Percentiles rank a stretch among this genome's conserved stretches.
Evolutionary conservation across 139 green algal species (phyloP).

Genomic region (Nannochloris sp.): DNA sequence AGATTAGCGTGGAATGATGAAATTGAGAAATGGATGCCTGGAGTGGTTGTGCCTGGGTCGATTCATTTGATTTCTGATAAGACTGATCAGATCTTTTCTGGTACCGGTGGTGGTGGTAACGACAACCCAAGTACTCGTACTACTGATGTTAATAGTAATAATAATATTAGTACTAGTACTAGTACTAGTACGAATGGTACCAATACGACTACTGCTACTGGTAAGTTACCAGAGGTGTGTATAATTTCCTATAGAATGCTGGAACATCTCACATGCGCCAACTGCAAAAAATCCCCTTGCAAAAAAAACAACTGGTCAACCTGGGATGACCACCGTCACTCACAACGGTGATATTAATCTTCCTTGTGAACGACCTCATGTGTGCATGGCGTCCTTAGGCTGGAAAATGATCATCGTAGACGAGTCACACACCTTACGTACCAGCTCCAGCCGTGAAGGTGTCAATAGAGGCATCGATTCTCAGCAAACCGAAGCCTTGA

Average conservation of each 20-base stretch:
- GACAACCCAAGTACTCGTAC: too few relatives aligned
- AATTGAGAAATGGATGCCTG: conserved; percentile 87
- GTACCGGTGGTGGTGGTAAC: neutral
- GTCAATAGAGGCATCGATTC: conserved; percentile 34
- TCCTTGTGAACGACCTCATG: neutral
- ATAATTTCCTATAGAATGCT: conserved; percentile 91
- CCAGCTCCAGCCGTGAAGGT: conserved; percentile 22
- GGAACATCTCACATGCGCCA: conserved; percentile 59
- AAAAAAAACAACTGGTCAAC: neutral
- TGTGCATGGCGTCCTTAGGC: conserved; percentile 59
- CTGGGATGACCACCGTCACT: neutral
- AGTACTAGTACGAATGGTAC: too few relatives aligned
- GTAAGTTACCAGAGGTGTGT: conserved; percentile 17
- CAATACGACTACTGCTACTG: neutral
- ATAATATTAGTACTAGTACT: too few relatives aligned
- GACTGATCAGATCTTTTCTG: conserved; percentile 28
- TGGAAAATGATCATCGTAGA: conserved; percentile 45
- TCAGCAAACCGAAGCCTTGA: conserved; percentile 59
- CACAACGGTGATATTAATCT: neutral
- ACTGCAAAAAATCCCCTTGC: conserved; percentile 34
- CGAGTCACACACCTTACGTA: conserved; percentile 75
- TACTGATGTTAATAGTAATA: too few relatives aligned
- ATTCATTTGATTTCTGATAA: conserved; percentile 70
- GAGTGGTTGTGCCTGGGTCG: conserved; percentile 50
- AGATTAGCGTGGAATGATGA: conserved; percentile 91